Evolutionary conservation across 2,329 filamentous ascomycete species (phyloP), one percentile per base, ranked within the genome.

Genomic region (Cladosporium sp.): DNA sequence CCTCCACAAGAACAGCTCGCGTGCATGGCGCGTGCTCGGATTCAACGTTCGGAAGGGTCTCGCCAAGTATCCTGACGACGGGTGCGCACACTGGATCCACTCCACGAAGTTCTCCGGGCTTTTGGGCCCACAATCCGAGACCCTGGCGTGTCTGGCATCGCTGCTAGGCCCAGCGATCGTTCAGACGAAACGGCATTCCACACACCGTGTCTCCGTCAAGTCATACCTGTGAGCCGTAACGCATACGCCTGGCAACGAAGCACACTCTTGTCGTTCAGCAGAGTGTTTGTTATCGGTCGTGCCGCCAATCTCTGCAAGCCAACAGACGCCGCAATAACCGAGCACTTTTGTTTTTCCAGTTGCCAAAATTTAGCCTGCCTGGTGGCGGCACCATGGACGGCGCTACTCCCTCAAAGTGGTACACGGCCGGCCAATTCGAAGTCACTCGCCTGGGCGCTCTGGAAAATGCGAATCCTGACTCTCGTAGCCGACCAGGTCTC

Each of bases 21-120:
- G 32, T 51, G 18, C 21, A n/a, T n/a, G 23, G 59, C 30, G 25
- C 59, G 48, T 62, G 59, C 59, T 43, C 46, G 11, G 28, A 5
- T 32, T 28, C 51, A 32, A 54, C 51, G 51, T 54, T 30, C 21
- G 39, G 39, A 46, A 48, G 58, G 58, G 58, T 61, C 58, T 61
- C 49, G 60, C 60, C 60, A 63, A 63, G 60, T 30, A 28, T 46
- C 25, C 49, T 56, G 48, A 62, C 48, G 59, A 36, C 58, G 3
- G 58, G 5, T 34, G 39, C 39, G 16, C 39, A 21, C 51, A n/a
- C n/a, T n/a, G n/a, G n/a, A n/a, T 54, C 51, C 51, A 54, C 51
- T n/a, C 21, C 39, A n/a, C n/a, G n/a, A n/a, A n/a, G 21, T 23
- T 46, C 51, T 58, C 56, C 21, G 34, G 34, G 36, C 32, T 46